Percentiles rank a stretch among this genome's conserved stretches.
phyloP scores from a whole-genome alignment of 1,284 basidiomycete genomes.

The Polyporus tsugae region DNA sequence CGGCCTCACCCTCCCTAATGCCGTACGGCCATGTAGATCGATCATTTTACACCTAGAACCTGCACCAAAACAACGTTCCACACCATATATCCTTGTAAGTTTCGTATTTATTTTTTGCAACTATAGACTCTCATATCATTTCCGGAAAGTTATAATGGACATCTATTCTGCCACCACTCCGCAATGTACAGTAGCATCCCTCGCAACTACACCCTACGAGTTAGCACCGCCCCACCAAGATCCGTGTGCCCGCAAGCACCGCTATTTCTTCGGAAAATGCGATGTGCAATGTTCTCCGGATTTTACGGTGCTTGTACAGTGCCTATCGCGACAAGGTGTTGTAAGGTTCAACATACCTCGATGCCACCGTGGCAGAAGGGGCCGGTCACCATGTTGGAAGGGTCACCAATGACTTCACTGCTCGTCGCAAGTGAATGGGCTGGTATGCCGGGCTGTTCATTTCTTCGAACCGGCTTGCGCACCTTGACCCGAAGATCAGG shows the following conservation, averaged over 20 bases:
- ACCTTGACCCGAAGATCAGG: not conserved
- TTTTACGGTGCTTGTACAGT: not conserved
- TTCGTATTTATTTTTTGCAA: not conserved
- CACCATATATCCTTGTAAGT: not conserved
- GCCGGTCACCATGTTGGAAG: not conserved
- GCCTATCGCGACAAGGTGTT: not conserved
- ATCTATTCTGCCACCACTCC: not conserved
- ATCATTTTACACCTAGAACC: not conserved
- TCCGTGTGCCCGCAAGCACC: not conserved
- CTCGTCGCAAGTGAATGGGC: not conserved
- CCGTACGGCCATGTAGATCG: slow-evolving; percentile 1
- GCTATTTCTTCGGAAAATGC: not conserved
- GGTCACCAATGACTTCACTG: not conserved
- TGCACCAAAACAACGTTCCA: not conserved
- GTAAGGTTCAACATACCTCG: not conserved
- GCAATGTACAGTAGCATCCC: not conserved
- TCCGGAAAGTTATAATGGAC: not conserved
- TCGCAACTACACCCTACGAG: not conserved
- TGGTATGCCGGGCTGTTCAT: not conserved
- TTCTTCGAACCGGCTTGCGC: not conserved
- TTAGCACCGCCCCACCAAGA: not conserved
- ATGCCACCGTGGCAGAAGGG: not conserved
- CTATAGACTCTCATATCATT: not conserved
- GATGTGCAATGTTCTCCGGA: not conserved
- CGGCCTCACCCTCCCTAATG: not conserved